Base-by-base conservation (phyloP, 2,329 filamentous ascomycete species). In the Akanthomyces lecanii region DNA sequence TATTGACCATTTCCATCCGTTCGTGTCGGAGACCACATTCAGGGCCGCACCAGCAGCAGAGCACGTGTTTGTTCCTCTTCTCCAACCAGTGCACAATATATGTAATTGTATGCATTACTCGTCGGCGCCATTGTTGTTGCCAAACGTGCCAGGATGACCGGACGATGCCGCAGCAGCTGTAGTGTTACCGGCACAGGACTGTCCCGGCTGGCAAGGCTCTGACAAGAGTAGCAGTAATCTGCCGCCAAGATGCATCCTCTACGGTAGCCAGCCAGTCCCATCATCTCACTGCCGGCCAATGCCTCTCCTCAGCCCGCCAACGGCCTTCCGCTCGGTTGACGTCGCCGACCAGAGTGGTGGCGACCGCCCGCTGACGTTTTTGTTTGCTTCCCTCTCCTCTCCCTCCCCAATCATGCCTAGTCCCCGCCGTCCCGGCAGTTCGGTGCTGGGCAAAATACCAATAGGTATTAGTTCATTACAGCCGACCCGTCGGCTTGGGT, bases 401-500 rank as follows among this genome's bases (percentile, higher is more conserved):
- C 28, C 25, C 23, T 28, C 56, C 28, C 14, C 21, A 21, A 3
- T 12, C 33, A 10, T 18, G 18, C 38, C 18, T 16, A 21, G 8
- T 11, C 36, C 25, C n/a, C 23, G 48, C 40, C 18, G 50, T 61
- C 48, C 58, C 58, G 38, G 40, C 48, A 47, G 38, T 45, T 61
- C 40, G 40, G 50, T 5, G 47, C 57, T 47, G 54, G 38, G 38
- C 38, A 23, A 25, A 40, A n/a, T 21, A 33, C 52, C 2, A 28
- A 7, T 12, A 7, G 28, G 33, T 28, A 23, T 5, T 48, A 18
- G 48, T 61, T 47, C 47, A 23, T 60, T 50, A 61, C 50, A 61
- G 30, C 45, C 44, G 40, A 61, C 58, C 58, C 58, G 38, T 38
- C 58, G 40, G n/a, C 58, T 59, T 51, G 58, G 58, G 58, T 61